A percentile compares a stretch with the other conserved stretches of the same genome.
Evolutionary conservation across 257 asterid species (phyloP).

Genomic region (Rehmannia glutinosa): DNA sequence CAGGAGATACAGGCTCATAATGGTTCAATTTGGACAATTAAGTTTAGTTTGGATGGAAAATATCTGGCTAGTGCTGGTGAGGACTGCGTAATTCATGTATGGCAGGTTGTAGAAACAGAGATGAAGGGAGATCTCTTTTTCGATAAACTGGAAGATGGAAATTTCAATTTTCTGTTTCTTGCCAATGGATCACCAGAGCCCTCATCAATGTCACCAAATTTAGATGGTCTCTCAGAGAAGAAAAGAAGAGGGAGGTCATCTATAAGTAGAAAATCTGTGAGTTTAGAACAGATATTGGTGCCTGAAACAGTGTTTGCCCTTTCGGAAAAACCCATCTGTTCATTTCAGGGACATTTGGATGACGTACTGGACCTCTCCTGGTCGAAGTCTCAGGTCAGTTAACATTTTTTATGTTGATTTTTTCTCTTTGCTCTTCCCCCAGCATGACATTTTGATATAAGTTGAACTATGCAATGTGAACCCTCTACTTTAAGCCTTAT

Average conservation of each 20-base stretch:
- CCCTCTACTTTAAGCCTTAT: neutral
- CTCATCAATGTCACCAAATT: slow-evolving; percentile 51
- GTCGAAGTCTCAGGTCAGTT: slow-evolving; percentile 88
- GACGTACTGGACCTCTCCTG: slow-evolving; percentile 91
- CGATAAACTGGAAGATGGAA: slow-evolving; percentile 71
- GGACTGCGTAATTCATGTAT: slow-evolving; percentile 83
- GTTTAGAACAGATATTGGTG: slow-evolving; percentile 63
- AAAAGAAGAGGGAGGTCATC: slow-evolving; percentile 77
- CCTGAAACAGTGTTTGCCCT: slow-evolving; percentile 77
- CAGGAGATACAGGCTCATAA: slow-evolving; percentile 88
- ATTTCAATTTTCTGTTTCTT: slow-evolving; percentile 49
- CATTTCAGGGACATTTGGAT: slow-evolving; percentile 76
- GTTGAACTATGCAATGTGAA: neutral
- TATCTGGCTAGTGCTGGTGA: slow-evolving; percentile 95
- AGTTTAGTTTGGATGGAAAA: slow-evolving; percentile 79
- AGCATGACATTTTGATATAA: neutral
- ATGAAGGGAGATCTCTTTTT: slow-evolving; percentile 62
- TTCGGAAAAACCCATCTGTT: slow-evolving; percentile 64
- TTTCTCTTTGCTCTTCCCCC: neutral
- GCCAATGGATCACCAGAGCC: slow-evolving; percentile 80
- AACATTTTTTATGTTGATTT: neutral
- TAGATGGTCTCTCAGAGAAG: slow-evolving; percentile 61
- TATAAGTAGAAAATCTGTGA: slow-evolving; percentile 60
- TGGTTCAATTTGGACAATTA: slow-evolving; percentile 91
- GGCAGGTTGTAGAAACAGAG: slow-evolving; percentile 79